Evolutionary conservation across 176 grass and related monocot species (phyloP), one percentile per base, ranked within the genome.

Genomic region (Carex myosuroides): DNA sequence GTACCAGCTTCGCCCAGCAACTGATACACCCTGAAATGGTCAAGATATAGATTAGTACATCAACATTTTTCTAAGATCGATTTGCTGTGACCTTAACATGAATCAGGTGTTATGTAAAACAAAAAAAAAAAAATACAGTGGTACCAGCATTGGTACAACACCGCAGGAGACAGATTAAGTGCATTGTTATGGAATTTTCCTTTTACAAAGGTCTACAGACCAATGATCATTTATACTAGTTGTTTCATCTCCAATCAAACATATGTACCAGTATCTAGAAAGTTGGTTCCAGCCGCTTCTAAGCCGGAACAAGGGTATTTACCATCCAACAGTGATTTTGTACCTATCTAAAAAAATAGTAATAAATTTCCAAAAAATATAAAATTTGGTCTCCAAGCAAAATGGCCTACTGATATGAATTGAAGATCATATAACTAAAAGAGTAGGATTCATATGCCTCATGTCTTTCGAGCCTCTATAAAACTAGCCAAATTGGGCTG

Each of bases 1-100:
- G 96, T 99, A 11, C 96, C 96, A 0, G 91, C 18, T 72, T 99
- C 93, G 22, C 96, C 96, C 1, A 99, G 93, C 77, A 99, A 87
- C 72, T 99, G 91, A 81, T 95, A 95, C 53, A 94, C 96, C 87
- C 96, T 99, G 86, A 88, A 83, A 50, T 66, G 46, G 60, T 12
- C 1, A 17, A 63, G 80, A 26, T 52, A 52, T 1, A 22, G n/a
- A 73, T 73, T 24, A 52, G 42, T 6, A 73, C 0, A 24, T 52
- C 20, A 26, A 54, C 30, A 4, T 4, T 76, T 29, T 53, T 54
- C 1, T 76, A 0, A 75, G 20, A 30, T 55, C 26, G 26, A 26
- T 26, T 26, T 26, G 26, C 26, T 26, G 26, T 26, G 26, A 26
- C 26, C 26, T 26, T 70, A 9, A 42, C 39, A 70, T 17, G 66